Evolutionary conservation across 2,329 filamentous ascomycete species (phyloP), one percentile per base, ranked within the genome.

Genomic region (Stachybotrys chartarum): DNA sequence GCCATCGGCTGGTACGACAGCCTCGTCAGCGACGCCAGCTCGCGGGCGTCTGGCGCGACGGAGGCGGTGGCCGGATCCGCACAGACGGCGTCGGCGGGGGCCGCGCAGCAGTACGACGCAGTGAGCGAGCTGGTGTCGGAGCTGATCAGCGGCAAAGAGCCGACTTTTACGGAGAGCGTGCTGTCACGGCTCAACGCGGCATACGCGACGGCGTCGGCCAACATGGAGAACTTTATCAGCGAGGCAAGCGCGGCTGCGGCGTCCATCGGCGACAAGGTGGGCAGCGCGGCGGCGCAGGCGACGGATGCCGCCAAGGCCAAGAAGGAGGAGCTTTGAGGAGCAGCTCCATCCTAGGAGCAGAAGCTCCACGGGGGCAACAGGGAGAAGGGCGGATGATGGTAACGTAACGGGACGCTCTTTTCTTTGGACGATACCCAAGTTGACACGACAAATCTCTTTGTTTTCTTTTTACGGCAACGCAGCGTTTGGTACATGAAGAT

Each of bases 91-190:
- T 85, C 84, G 1, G 79, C 79, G 18, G 78, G 78, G 46, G 82
- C 82, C 1, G 75, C 76, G 6, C 77, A 80, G 51, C 86, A 90
- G 63, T 92, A 90, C 61, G 80, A 81, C 6, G 83, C 83, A 30
- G 80, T 95, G 6, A 84, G 86, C 66, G 82, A 81, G 12, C 79
- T 94, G 2, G 79, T 96, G 14, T 88, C 87, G 1, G 90, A 95
- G 69, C 76, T 95, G 1, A 77, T 96, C 14, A 73, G 80, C 46
- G 91, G 88, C 54, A 90, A 87, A 68, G 90, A 95, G 66, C 86
- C 89, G 0, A 84, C 85, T 14, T 95, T 91, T 64, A 91, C 87
- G 0, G 88, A 95, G 65, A 91, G 88, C 57, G 87, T 93, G 3
- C 84, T 91, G 71, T 83, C 77, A 53, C 82, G 87, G 53, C 78